A percentile compares a stretch with the other conserved stretches of the same genome.
Conservation (phyloP, 2,329 filamentous ascomycete species). For the Alternaria angustiovoidea region DNA sequence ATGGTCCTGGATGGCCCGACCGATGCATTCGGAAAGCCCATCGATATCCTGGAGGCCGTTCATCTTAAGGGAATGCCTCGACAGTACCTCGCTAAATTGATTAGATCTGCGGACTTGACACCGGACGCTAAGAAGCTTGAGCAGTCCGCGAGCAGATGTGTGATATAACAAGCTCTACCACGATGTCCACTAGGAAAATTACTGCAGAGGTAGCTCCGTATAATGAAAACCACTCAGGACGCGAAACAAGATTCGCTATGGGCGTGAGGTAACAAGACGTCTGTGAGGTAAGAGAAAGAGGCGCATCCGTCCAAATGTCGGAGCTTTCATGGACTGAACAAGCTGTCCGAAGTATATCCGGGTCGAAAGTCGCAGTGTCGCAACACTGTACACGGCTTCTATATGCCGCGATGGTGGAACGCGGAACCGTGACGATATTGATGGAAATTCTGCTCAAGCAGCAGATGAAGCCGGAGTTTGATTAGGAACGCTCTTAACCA, state of each 20-base stretch:
- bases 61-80: conserved; percentile 18
- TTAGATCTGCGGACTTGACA: neutral
- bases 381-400: neutral
- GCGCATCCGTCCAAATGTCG: neutral
- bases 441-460: conserved; percentile 21
- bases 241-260: neutral
- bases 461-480: conserved; percentile 8
- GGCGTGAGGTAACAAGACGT: neutral
- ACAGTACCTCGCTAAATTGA: neutral
- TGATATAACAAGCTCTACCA: neutral
- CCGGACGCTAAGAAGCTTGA: conserved; percentile 8
- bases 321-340: neutral
- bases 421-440: conserved; percentile 2
- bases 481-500: conserved; percentile 3
- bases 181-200: neutral
- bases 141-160: neutral
- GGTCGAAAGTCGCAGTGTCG: conserved; percentile 1
- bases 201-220: conserved; percentile 6
- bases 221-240: neutral
- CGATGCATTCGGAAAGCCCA: conserved; percentile 42
- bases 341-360: neutral
- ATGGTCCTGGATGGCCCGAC: conserved; percentile 40
- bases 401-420: neutral
- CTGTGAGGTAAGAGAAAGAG: neutral
- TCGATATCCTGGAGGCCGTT: conserved; percentile 30